Evolutionary conservation across 2,329 filamentous ascomycete genomes (phyloP).

Genomic region (Thielaviopsis ethacetica): DNA sequence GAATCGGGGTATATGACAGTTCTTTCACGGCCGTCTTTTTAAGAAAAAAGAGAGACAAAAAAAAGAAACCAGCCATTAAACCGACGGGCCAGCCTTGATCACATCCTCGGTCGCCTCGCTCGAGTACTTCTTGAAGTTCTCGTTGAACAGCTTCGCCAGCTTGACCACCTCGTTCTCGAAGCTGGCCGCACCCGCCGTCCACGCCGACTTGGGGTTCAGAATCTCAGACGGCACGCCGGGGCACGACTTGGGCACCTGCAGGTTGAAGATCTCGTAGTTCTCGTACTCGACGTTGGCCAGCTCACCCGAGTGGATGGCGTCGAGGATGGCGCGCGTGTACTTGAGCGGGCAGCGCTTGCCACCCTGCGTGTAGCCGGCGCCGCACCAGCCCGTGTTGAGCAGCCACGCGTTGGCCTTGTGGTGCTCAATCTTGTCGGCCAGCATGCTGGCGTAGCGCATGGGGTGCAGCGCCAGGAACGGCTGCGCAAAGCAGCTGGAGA

Average conservation of each 20-base stretch:
- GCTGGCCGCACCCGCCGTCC: conserved; percentile 66
- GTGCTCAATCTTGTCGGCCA: conserved; percentile 90
- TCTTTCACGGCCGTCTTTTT: background rate
- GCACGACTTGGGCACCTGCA: conserved; percentile 85
- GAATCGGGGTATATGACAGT: background rate
- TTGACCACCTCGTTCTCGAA: conserved; percentile 83
- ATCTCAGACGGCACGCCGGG: conserved; percentile 78
- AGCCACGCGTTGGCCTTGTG: conserved; percentile 97
- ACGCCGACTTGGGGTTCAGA: conserved; percentile 85
- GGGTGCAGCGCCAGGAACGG: conserved; percentile 97
- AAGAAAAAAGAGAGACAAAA: background rate
- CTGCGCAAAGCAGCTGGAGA: conserved; percentile 98
- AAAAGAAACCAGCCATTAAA: conserved; percentile 1
- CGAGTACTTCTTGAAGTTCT: conserved; percentile 96
- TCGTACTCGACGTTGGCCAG: conserved; percentile 88
- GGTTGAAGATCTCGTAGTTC: conserved; percentile 91
- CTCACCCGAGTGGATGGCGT: conserved; percentile 90
- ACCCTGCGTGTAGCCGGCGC: conserved; percentile 75
- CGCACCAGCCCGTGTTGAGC: conserved; percentile 96
- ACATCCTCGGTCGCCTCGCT: conserved; percentile 69
- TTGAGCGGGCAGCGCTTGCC: conserved; percentile 96
- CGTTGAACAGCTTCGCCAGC: conserved; percentile 74
- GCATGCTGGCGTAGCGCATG: conserved; percentile 97
- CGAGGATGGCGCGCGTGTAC: conserved; percentile 96
- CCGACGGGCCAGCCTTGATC: conserved; percentile 44